Evolutionary conservation across 176 grass and related monocot species (phyloP).

Genomic region (Elaeis guineensis): DNA sequence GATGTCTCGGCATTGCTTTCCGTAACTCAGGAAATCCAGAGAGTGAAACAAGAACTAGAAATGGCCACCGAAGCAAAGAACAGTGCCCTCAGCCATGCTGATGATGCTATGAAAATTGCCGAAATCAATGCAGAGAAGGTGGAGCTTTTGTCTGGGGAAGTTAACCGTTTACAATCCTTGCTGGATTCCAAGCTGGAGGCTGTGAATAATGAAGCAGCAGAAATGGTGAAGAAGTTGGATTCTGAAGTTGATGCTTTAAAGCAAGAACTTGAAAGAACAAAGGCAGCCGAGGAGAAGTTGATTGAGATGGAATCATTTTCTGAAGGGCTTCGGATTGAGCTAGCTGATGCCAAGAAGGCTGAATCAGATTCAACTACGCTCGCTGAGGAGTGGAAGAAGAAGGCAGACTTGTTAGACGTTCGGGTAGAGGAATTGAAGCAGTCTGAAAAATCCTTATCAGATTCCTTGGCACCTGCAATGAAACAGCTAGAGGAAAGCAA

Average conservation of each 20-base stretch:
- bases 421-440: slow-evolving; percentile 18
- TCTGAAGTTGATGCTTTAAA: slow-evolving; percentile 16
- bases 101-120: slow-evolving; percentile 31
- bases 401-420: slow-evolving; percentile 27
- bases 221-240: slow-evolving; percentile 31
- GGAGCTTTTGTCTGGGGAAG: slow-evolving; percentile 28
- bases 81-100: slow-evolving; percentile 23
- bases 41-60: slow-evolving; percentile 37
- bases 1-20: slow-evolving; percentile 33
- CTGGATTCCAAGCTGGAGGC: slow-evolving; percentile 32
- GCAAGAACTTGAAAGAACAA: slow-evolving; percentile 33
- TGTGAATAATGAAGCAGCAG: slow-evolving; percentile 29
- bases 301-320: slow-evolving; percentile 16
- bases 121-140: slow-evolving; percentile 34
- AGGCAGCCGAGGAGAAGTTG: slow-evolving; percentile 36
- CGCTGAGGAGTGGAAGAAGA: slow-evolving; percentile 42
- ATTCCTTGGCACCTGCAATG: slow-evolving; percentile 27
- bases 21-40: slow-evolving; percentile 43
- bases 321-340: slow-evolving; percentile 47
- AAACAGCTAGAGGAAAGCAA: slow-evolving; percentile 36
- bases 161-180: slow-evolving; percentile 28
- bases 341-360: slow-evolving; percentile 45
- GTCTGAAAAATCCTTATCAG: slow-evolving; percentile 30
- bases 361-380: slow-evolving; percentile 41
- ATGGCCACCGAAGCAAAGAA: slow-evolving; percentile 32